These are phyloP conservation scores for Digitaria exilis DNA, from an alignment of 202 grass and related monocot species.

Conservation along the genomic window DNA sequence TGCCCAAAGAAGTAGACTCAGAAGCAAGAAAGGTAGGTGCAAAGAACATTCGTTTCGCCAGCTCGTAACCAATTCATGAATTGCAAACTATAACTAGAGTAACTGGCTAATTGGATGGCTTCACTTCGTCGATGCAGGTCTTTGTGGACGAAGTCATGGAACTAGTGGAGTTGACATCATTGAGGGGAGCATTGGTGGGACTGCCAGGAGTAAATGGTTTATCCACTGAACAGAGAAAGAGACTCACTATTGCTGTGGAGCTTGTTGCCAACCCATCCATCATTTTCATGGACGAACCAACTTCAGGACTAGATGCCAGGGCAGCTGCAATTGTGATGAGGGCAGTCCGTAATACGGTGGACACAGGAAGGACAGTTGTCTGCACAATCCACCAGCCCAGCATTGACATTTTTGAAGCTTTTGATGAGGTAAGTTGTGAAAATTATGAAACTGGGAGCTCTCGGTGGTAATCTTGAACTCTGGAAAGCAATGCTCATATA, in stretches of 20 bases:
- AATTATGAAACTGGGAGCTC: constrained; percentile 9
- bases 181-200: constrained; percentile 81
- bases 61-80: neutral
- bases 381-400: constrained; percentile 98
- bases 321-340: constrained; percentile 97
- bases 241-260: constrained; percentile 95
- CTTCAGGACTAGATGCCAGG: constrained; percentile 91
- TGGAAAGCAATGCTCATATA: constrained; percentile 32
- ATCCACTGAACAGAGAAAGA: constrained; percentile 91
- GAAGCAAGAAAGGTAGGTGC: constrained; percentile 77
- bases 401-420: constrained; percentile 98
- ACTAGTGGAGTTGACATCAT: constrained; percentile 72
- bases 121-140: constrained; percentile 58
- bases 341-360: constrained; percentile 84
- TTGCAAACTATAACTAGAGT: constrained; percentile 7
- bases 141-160: constrained; percentile 97
- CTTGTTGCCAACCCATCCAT: constrained; percentile 96
- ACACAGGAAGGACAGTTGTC: constrained; percentile 93
- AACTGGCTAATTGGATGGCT: constrained; percentile 15
- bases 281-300: constrained; percentile 99
- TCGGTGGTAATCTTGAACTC: neutral
- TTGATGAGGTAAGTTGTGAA: constrained; percentile 67
- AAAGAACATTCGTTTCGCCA: neutral
- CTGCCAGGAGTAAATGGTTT: constrained; percentile 91
- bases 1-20: constrained; percentile 69